phyloP scores from a whole-genome alignment of 192 early-diverging fungal genomes.

The Backusella australiensis region DNA sequence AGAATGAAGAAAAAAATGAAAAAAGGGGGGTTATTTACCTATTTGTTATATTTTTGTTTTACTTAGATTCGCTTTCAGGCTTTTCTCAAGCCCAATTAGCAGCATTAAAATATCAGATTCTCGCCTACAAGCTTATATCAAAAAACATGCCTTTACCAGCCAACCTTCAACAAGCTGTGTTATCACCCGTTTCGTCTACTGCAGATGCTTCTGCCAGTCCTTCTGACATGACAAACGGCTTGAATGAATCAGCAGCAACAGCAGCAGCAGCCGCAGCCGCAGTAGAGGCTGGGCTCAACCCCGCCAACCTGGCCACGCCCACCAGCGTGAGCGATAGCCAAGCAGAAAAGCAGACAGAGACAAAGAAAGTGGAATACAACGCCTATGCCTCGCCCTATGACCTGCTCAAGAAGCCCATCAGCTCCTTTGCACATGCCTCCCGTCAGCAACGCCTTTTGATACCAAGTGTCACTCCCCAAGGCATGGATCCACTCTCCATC shows the following conservation, averaged over 20 bases:
- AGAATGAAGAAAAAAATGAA: neutral
- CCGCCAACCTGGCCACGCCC: conserved; percentile 24
- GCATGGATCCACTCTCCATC: conserved; percentile 78
- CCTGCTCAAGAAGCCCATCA: conserved; percentile 56
- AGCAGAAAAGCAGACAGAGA: conserved; percentile 17
- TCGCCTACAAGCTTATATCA: conserved; percentile 80
- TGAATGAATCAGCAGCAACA: conserved; percentile 52
- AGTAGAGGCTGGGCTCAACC: neutral
- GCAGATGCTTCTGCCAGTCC: conserved; percentile 5
- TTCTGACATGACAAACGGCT: neutral
- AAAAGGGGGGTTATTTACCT: neutral
- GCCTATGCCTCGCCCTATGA: conserved; percentile 56
- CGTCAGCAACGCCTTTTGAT: conserved; percentile 70
- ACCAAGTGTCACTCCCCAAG: conserved; percentile 70
- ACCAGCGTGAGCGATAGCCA: neutral
- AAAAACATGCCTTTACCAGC: conserved; percentile 77
- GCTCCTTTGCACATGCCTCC: conserved; percentile 44
- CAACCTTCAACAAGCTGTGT: conserved; percentile 69
- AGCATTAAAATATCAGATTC: conserved; percentile 77
- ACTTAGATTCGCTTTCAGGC: neutral
- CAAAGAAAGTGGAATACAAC: conserved; percentile 44
- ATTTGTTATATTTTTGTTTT: neutral
- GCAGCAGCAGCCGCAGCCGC: conserved; percentile 65
- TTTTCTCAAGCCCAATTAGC: conserved; percentile 64
- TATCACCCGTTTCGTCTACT: conserved; percentile 30